Conservation (phyloP, 345 rosid genomes). For the Eutrema japonicum region DNA sequence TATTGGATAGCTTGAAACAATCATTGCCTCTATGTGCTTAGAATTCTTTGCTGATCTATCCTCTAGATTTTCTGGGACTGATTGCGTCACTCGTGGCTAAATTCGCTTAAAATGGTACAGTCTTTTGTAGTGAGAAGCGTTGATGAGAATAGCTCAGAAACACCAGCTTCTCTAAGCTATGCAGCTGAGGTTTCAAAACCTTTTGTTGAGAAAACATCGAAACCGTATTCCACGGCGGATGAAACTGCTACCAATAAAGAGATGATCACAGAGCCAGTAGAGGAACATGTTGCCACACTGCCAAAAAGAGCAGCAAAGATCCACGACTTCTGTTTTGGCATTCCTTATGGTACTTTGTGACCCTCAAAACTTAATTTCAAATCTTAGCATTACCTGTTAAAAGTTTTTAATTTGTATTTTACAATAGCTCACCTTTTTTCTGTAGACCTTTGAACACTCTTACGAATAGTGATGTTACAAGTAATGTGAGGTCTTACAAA, state of each 20-base stretch:
- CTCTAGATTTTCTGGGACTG: not conserved
- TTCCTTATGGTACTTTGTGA: slow-evolving; percentile 71
- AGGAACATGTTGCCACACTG: slow-evolving; percentile 47
- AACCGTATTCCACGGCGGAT: slow-evolving; percentile 38
- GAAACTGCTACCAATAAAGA: slow-evolving; percentile 35
- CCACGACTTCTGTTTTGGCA: slow-evolving; percentile 94
- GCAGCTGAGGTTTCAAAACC: slow-evolving; percentile 55
- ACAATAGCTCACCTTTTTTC: too few species aligned
- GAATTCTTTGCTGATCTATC: slow-evolving; percentile 2
- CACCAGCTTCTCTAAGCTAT: slow-evolving; percentile 47
- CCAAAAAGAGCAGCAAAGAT: slow-evolving; percentile 66
- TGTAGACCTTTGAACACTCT: too few species aligned
- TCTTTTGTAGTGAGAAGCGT: slow-evolving; percentile 54
- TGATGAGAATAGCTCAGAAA: slow-evolving; percentile 49
- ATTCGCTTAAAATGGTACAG: slow-evolving; percentile 44
- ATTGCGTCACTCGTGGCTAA: slow-evolving; percentile 7
- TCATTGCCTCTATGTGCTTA: slow-evolving; percentile 4
- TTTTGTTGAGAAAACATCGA: slow-evolving; percentile 44
- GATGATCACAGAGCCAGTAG: slow-evolving; percentile 35
- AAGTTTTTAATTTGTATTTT: too few species aligned
- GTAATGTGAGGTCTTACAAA: too few species aligned
- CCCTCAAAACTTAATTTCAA: not conserved
- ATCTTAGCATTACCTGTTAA: not conserved
- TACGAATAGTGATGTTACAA: too few species aligned
- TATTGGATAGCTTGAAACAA: slow-evolving; percentile 12